Base-by-base conservation (phyloP, 257 asterid species). In the Solanum megistacrolobum region DNA sequence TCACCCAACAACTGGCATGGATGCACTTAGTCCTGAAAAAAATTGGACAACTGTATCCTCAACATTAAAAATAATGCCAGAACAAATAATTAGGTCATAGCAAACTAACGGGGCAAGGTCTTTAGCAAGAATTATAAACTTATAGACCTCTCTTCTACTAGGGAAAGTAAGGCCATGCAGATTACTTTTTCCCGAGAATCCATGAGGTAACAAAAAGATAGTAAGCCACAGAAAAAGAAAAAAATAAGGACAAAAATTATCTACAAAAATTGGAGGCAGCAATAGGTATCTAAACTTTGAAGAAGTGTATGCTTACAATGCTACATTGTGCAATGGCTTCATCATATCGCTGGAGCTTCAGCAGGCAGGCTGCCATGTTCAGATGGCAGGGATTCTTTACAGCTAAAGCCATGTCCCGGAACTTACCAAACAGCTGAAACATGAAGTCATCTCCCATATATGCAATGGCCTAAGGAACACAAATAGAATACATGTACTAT, bases 391-490 rank as follows among this genome's bases (percentile, higher is more conserved):
- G 99, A 89, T 97, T 96, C 91, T 97, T 95, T 27, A 96, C 99
- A 62, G 98, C 99, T 94, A 96, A 91, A 89, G 99, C 99, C 98
- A 95, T 96, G 90, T 96, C 99, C 52, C 98, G 94, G 78, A 92
- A 97, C 92, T 97, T 97, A 76, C 99, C 99, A 85, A 93, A 96
- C 91, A 97, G 89, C 89, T 97, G 99, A 93, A 97, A 96, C 99
- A 96, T 96, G 94, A 96, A 97, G 89, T 97, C 99, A 87, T 97
- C 99, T 92, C 98, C 99, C 97, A 97, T 81, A 90, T 97, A 97
- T 76, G 99, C 98, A 84, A 96, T 95, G 89, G 99, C 99, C 99
- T 97, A 83, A 31, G 35, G 25, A 88, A 32, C 82, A 87, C 60
- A 72, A 90, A 86, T 78, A 48, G 72, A 84, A 23, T 85, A 58